These are phyloP conservation scores for Picochlorum sp. DNA, from an alignment of 139 green algal genomes.

Conservation along the genomic window DNA sequence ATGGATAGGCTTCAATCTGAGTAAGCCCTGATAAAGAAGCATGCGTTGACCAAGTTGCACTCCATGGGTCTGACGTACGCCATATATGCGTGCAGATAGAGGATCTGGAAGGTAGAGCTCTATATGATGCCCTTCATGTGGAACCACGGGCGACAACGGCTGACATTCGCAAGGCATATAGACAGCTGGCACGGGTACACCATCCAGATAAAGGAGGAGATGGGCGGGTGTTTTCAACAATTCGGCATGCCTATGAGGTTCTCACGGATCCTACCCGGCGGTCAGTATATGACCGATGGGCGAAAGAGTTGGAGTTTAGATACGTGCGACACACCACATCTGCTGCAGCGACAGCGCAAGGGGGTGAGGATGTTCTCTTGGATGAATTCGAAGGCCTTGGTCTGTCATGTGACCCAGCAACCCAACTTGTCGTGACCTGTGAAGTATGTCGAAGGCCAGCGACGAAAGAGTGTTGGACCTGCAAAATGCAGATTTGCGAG, in stretches of 20 bases:
- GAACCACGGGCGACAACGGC: conserved; percentile 7
- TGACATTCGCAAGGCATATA: conserved; percentile 56
- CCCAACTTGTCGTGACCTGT: conserved; percentile 77
- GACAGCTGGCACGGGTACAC: conserved; percentile 36
- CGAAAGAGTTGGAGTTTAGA: conserved; percentile 49
- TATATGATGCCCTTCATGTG: conserved; percentile 38
- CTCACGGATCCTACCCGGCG: conserved; percentile 43
- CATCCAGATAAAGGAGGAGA: conserved; percentile 82
- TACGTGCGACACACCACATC: conserved; percentile 21
- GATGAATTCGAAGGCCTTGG: conserved; percentile 55
- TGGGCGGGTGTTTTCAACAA: conserved; percentile 26
- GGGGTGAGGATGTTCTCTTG: conserved; percentile 63
- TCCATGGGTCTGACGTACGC: neutral
- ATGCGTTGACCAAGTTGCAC: too few relatives aligned
- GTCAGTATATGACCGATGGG: conserved; percentile 61
- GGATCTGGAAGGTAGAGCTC: conserved; percentile 42
- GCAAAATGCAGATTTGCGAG: conserved; percentile 66
- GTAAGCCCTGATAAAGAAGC: too few relatives aligned
- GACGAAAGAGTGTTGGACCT: conserved; percentile 67
- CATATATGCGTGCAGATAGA: conserved; percentile 28
- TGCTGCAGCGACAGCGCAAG: conserved; percentile 23
- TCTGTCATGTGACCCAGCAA: conserved; percentile 36
- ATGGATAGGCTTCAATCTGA: too few relatives aligned
- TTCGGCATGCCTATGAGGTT: conserved; percentile 55
- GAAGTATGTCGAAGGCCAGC: conserved; percentile 74